Base-by-base conservation (phyloP, 1,284 basidiomycete genomes). In the Phellinidium pouzarii region DNA sequence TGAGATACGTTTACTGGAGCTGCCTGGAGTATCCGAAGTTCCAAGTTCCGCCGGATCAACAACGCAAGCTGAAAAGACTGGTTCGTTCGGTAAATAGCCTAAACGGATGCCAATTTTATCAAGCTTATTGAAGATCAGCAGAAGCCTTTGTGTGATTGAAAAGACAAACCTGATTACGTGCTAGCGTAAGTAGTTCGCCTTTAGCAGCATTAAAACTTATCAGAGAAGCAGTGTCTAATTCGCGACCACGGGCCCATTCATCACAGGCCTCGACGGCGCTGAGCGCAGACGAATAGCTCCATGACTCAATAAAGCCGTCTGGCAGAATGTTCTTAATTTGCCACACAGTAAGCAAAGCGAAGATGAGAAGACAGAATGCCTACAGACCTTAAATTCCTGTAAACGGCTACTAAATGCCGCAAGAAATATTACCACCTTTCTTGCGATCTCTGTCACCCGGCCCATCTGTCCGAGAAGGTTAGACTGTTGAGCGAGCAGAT, bases 251-350 rank as follows among this genome's bases (percentile, higher is more conserved):
- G 38, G 79, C 77, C 91, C 91, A 94, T 3, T 72, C 69, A 61
- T 94, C 88, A 61, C 87, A 92, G 61, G 87, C 84, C 17, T 91
- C 84, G 11, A 95, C 84, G 40, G 89, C 84, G 60, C 89, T 92
- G 50, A 95, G 73, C 20, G 92, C 86, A 1, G 93, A 92, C 8
- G 90, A 92, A 67, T 93, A 98, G 20, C 82, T 88, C 95, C 96
- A 99, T 0, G 89, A 87, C 66, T 97, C 91, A 37, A 97, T 75
- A 63, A 96, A 96, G 62, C 83, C 80, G 19, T 72, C 71, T 1
- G 90, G 84, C n/a, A 97, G 73, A 3, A 77, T 76, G 34, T 69
- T 69, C 87, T 94, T 58, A 51, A 44, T 60, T 57, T 59, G 63
- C 55, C 44, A 43, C 54, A 14, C 34, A 53, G 26, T 41, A 19